Evolutionary conservation across 176 grass and related monocot species (phyloP).

Genomic region (Phoenix dactylifera): DNA sequence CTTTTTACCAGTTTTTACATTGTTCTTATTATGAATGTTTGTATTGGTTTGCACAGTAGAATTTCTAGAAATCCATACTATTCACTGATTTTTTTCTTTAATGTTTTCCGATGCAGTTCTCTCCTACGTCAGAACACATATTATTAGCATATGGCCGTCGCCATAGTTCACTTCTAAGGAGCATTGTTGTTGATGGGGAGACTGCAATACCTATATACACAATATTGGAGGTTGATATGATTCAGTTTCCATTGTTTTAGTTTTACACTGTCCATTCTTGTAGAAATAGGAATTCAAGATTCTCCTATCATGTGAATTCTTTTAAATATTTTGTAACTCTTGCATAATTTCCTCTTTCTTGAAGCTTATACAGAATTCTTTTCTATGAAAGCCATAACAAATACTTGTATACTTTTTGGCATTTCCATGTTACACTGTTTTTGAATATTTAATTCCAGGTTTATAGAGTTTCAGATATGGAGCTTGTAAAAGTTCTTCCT

Average conservation of each 20-base stretch:
- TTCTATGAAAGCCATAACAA: too few species aligned
- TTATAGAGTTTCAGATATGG: constrained; percentile 98
- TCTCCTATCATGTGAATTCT: too few species aligned
- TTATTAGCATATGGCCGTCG: constrained; percentile 95
- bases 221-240: constrained; percentile 81
- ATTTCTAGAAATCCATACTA: not conserved
- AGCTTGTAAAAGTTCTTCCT: constrained; percentile 85
- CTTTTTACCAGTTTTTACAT: too few species aligned
- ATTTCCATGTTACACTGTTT: too few species aligned
- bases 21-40: constrained; percentile 19
- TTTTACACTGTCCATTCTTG: not conserved
- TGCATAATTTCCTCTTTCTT: too few species aligned
- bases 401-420: too few species aligned
- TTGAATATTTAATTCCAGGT: constrained; percentile 34
- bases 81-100: not conserved
- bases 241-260: constrained; percentile 2
- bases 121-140: constrained; percentile 92
- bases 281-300: too few species aligned
- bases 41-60: not conserved
- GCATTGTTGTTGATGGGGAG: constrained; percentile 76
- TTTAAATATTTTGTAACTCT: not conserved
- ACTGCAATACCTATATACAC: constrained; percentile 90
- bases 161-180: constrained; percentile 84
- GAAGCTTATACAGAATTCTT: too few species aligned
- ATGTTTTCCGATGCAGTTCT: constrained; percentile 60